phyloP scores from a whole-genome alignment of 208 protist genomes.

The Crithidia expoeki region DNA sequence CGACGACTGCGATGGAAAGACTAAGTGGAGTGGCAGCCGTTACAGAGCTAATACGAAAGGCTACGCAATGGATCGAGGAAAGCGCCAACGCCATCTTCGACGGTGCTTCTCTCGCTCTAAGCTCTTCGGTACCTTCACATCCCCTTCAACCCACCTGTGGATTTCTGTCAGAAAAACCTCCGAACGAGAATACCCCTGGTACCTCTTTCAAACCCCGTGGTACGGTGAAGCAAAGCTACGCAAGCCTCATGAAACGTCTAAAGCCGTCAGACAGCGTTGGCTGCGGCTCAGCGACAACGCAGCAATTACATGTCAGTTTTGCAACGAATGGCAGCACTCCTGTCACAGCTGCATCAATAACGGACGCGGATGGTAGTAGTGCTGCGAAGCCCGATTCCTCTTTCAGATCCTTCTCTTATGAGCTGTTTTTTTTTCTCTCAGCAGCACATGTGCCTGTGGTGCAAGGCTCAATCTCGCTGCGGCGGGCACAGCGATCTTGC shows the following conservation, averaged over 20 bases:
- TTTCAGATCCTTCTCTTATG: no score
- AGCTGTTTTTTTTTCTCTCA: conserved; percentile 93
- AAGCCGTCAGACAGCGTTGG: no score
- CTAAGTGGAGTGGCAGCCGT: no score
- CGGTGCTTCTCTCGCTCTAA: not conserved
- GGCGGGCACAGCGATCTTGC: conserved; percentile 96
- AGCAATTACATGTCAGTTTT: no score
- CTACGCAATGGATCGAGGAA: no score
- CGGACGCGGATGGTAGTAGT: not conserved
- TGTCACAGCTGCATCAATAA: not conserved
- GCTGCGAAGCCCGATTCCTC: no score
- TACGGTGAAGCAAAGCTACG: not conserved
- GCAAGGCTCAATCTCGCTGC: conserved; percentile 96
- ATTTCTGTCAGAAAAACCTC: not conserved
- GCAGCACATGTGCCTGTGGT: conserved; percentile 93
- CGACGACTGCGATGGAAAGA: not conserved
- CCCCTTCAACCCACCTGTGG: not conserved
- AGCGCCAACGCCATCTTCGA: conserved; percentile 13
- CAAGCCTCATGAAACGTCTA: not conserved
- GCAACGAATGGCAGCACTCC: no score
- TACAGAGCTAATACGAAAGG: no score
- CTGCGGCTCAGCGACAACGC: no score
- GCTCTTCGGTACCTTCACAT: not conserved
- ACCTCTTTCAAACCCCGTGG: not conserved
- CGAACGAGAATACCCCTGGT: not conserved